Evolutionary conservation across 257 asterid genomes (phyloP).

Genomic region (Striga asiatica): DNA sequence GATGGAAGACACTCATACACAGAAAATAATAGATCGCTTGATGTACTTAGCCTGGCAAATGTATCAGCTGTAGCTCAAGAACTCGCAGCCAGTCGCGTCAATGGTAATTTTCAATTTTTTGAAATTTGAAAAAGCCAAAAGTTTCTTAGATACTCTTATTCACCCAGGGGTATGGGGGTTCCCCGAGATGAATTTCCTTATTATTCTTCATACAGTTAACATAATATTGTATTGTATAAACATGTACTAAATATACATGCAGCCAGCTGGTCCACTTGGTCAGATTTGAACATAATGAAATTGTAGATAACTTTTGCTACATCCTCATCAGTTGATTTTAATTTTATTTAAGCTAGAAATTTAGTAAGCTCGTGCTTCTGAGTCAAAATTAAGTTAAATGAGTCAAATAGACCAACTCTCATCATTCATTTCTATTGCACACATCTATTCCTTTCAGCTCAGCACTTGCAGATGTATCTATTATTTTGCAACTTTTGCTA

Average conservation of each 20-base stretch:
- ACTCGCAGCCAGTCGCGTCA: slow-evolving; percentile 22
- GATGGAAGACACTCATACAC: slow-evolving; percentile 32
- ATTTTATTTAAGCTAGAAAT: slow-evolving; percentile 1
- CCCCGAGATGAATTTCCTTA: neutral
- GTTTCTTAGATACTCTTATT: slow-evolving; percentile 7
- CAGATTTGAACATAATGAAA: neutral
- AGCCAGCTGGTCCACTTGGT: no score
- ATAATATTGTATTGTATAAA: neutral
- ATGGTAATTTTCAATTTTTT: slow-evolving; percentile 32
- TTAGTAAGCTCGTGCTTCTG: slow-evolving; percentile 11
- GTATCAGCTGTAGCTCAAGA: slow-evolving; percentile 37
- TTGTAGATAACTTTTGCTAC: neutral
- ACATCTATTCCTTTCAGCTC: neutral
- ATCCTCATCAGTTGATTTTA: neutral
- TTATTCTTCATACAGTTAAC: neutral
- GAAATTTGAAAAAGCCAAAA: slow-evolving; percentile 2
- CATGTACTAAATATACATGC: neutral
- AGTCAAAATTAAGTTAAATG: neutral
- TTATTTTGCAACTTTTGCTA: neutral
- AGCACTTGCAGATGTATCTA: neutral
- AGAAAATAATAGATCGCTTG: slow-evolving; percentile 58
- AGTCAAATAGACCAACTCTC: neutral
- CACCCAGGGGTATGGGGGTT: slow-evolving; percentile 5
- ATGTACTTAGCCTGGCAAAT: slow-evolving; percentile 66
- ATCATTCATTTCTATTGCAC: neutral